Conservation (phyloP, 2,329 filamentous ascomycete genomes). For the Colletotrichum zoysiae region DNA sequence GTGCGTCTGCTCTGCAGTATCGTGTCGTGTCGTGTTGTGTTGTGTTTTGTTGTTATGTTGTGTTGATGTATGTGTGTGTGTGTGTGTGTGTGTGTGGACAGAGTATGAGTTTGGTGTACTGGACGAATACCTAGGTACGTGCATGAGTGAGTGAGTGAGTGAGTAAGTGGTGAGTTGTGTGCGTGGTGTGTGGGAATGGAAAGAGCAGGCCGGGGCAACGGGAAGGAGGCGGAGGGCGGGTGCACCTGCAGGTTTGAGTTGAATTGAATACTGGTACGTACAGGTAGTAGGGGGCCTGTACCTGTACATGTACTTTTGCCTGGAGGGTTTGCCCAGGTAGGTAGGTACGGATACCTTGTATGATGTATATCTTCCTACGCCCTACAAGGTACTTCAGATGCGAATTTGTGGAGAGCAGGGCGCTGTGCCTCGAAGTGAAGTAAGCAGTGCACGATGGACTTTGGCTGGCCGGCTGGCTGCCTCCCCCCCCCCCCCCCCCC, state of each 20-base stretch:
- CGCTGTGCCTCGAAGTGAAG: too few species aligned
- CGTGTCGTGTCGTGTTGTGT: not conserved
- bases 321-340: not conserved
- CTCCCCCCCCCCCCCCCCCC: not conserved
- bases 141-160: not conserved
- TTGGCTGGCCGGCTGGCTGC: not conserved
- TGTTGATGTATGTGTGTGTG: not conserved
- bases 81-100: not conserved
- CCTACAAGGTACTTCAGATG: not conserved
- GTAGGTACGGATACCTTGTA: not conserved
- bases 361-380: not conserved
- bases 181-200: not conserved
- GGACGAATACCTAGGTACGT: not conserved
- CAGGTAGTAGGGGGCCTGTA: not conserved
- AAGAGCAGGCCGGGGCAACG: constrained; percentile 8
- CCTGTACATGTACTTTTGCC: not conserved
- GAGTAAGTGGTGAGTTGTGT: not conserved
- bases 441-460: not conserved
- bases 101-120: not conserved
- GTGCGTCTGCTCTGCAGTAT: not conserved
- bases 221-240: constrained; percentile 3
- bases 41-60: not conserved
- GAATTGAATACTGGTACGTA: not conserved
- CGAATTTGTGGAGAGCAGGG: not conserved
- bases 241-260: constrained; percentile 4